Conservation (phyloP, 352 stramenopile species). For the Phytophthora palmivora region DNA sequence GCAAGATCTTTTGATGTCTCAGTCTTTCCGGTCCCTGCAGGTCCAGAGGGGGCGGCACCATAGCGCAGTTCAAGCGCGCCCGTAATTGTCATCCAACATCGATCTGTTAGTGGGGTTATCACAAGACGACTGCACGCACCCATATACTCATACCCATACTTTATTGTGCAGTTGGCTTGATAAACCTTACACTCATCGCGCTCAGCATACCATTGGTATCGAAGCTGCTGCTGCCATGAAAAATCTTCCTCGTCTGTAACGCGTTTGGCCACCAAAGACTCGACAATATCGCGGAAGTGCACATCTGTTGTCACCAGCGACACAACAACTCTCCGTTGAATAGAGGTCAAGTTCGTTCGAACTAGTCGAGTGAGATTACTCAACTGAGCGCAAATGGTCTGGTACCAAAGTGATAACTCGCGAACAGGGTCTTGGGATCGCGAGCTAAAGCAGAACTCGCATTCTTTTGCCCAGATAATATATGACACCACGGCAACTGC, state of each 20-base stretch:
- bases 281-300: conserved; percentile 81
- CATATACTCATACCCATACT: conserved; percentile 95
- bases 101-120: conserved; percentile 94
- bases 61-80: conserved; percentile 89
- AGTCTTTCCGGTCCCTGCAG: conserved; percentile 93
- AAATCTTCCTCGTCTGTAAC: conserved; percentile 70
- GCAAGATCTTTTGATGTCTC: conserved; percentile 96
- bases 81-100: conserved; percentile 95
- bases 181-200: conserved; percentile 64
- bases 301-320: conserved; percentile 83
- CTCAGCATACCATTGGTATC: conserved; percentile 78
- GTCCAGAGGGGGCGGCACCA: conserved; percentile 88
- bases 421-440: conserved; percentile 56
- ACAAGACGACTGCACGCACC: conserved; percentile 90
- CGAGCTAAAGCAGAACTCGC: conserved; percentile 67
- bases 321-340: conserved; percentile 67
- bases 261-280: conserved; percentile 57
- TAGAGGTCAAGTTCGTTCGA: conserved; percentile 56
- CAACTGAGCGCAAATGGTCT: conserved; percentile 74
- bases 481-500: conserved; percentile 92
- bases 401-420: conserved; percentile 66
- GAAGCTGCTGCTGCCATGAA: conserved; percentile 78
- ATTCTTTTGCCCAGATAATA: conserved; percentile 85
- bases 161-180: conserved; percentile 72
- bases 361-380: conserved; percentile 74